These are phyloP conservation scores for Leccinum solheimii DNA, from an alignment of 1,284 basidiomycete genomes.

Conservation along the genomic window DNA sequence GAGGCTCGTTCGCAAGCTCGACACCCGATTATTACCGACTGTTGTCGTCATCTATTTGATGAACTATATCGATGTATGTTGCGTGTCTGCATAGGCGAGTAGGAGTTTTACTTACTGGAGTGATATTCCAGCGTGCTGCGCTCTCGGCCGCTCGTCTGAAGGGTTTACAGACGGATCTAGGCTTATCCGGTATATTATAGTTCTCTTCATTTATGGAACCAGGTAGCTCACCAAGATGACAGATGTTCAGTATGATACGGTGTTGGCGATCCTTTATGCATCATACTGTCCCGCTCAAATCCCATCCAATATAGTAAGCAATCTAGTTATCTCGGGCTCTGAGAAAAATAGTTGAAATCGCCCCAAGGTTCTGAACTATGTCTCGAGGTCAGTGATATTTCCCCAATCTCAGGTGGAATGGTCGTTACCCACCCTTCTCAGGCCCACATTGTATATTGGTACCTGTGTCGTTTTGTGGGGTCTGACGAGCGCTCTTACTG, in stretches of 20 bases:
- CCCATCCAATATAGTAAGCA: conserved; percentile 62
- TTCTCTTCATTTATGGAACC: background rate
- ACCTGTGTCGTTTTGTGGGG: conserved; percentile 64
- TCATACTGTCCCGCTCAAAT: conserved; percentile 64
- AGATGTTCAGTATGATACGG: conserved; percentile 63
- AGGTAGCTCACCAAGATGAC: background rate
- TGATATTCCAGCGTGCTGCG: conserved; percentile 50
- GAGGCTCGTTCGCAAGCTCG: conserved; percentile 54
- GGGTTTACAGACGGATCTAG: conserved; percentile 59
- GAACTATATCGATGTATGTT: conserved; percentile 67
- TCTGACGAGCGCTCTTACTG: conserved; percentile 59
- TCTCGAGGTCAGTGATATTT: background rate
- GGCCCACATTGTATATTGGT: conserved; percentile 65
- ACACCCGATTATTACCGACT: conserved; percentile 57
- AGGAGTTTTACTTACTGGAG: background rate
- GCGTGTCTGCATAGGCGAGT: background rate
- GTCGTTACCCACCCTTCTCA: conserved; percentile 20
- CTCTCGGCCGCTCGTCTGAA: conserved; percentile 61
- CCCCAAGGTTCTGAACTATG: background rate
- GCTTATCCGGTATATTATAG: conserved; percentile 37
- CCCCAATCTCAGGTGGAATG: background rate
- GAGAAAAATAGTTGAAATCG: background rate
- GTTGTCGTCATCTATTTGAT: conserved; percentile 64
- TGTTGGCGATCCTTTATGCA: conserved; percentile 59
- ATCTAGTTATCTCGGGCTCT: background rate